Conservation (phyloP, 2,329 filamentous ascomycete species). For the Aquanectria penicillioides region DNA sequence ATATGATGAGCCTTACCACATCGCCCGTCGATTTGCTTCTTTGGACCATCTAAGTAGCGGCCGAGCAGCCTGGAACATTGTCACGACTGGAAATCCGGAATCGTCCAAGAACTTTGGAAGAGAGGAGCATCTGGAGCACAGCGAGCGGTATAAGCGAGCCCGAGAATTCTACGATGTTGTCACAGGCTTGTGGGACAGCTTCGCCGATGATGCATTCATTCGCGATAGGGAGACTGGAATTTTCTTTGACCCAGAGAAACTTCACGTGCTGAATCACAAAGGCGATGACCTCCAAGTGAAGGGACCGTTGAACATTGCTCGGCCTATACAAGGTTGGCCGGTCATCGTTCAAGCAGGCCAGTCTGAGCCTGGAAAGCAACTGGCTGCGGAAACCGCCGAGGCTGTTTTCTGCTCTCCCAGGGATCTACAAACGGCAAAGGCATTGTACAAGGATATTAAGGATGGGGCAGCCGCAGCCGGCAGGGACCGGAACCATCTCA, state of each 20-base stretch:
- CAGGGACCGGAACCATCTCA: slow-evolving; percentile 56
- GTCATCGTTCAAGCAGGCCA: slow-evolving; percentile 66
- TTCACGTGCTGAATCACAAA: slow-evolving; percentile 62
- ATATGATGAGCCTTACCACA: slow-evolving; percentile 64
- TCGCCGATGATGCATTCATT: slow-evolving; percentile 65
- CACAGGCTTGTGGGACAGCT: slow-evolving; percentile 63
- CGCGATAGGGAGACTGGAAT: slow-evolving; percentile 58
- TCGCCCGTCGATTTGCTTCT: slow-evolving; percentile 63
- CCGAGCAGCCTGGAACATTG: slow-evolving; percentile 64
- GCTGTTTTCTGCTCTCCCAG: slow-evolving; percentile 61
- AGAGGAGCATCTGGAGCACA: slow-evolving; percentile 60
- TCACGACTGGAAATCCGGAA: slow-evolving; percentile 63
- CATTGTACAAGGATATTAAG: slow-evolving; percentile 63
- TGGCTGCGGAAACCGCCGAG: slow-evolving; percentile 64
- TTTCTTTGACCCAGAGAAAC: slow-evolving; percentile 61
- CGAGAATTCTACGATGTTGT: slow-evolving; percentile 64
- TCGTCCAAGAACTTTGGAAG: slow-evolving; percentile 62
- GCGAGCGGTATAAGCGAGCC: slow-evolving; percentile 60
- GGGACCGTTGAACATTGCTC: slow-evolving; percentile 60
- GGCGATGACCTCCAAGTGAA: slow-evolving; percentile 47
- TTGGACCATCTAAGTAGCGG: slow-evolving; percentile 62
- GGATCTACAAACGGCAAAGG: slow-evolving; percentile 57
- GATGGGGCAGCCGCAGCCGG: slow-evolving; percentile 55
- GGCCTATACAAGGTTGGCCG: slow-evolving; percentile 64
- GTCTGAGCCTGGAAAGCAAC: slow-evolving; percentile 60